A percentile compares a stretch with the other conserved stretches of the same genome.
phyloP scores from a whole-genome alignment of 805 yeast species.

The Kodamaea neixiangensis region DNA sequence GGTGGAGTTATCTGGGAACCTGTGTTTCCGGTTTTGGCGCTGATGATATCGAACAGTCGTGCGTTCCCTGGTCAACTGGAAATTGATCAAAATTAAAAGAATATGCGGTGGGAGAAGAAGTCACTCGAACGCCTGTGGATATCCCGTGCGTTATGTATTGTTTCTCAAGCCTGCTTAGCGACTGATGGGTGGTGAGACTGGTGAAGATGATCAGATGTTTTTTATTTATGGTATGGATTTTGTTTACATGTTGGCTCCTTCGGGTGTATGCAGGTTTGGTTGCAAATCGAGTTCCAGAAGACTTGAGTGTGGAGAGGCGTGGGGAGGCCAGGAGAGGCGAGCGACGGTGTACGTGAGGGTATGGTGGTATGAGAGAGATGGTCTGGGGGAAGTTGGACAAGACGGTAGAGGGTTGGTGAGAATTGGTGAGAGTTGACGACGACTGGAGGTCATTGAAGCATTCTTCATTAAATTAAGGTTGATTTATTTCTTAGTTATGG shows the following conservation, averaged over 20 bases:
- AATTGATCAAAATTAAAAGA: not conserved
- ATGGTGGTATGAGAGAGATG: not conserved
- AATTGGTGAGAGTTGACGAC: no score
- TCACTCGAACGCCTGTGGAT: not conserved
- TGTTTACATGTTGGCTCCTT: not conserved
- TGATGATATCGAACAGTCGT: not conserved
- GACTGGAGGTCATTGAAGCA: no score
- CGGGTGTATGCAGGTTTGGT: slow-evolving; percentile 2
- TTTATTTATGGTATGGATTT: not conserved
- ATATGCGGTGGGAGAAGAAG: not conserved
- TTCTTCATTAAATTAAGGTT: no score
- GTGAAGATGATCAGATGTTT: not conserved
- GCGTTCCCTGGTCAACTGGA: not conserved
- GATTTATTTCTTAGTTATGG: no score
- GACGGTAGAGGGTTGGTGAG: no score
- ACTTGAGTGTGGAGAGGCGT: not conserved
- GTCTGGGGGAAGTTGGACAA: no score
- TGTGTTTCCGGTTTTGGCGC: not conserved
- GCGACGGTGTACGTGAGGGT: no score
- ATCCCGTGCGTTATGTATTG: not conserved
- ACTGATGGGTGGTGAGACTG: not conserved
- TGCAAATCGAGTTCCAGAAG: not conserved
- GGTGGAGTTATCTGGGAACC: not conserved
- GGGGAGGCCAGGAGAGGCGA: not conserved
- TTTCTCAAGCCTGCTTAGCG: not conserved